A percentile compares a stretch with the other conserved stretches of the same genome.
Evolutionary conservation across 2,329 filamentous ascomycete genomes (phyloP).

Genomic region (Ophiognomonia clavigignenti-juglandacearum): DNA sequence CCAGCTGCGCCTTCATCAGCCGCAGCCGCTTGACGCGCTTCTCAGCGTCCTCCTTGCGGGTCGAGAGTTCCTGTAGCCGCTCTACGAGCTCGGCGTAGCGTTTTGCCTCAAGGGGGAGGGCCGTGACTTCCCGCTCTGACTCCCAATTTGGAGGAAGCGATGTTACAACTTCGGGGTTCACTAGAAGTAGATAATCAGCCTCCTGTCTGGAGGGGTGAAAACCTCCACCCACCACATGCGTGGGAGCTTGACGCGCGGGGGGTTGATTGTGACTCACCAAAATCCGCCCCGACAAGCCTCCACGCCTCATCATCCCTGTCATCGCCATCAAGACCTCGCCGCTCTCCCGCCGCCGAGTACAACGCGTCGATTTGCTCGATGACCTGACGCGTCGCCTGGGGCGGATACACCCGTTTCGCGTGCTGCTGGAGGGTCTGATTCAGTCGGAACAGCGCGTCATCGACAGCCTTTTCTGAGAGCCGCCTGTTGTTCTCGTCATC

Average conservation of each 20-base stretch:
- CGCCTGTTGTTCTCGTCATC: constrained; percentile 19
- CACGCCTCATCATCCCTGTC: constrained; percentile 35
- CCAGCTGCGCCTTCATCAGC: constrained; percentile 45
- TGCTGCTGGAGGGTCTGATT: constrained; percentile 63
- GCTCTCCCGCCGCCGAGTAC: constrained; percentile 48
- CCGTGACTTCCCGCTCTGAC: constrained; percentile 29
- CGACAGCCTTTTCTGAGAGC: constrained; percentile 45
- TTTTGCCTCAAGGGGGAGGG: constrained; percentile 40
- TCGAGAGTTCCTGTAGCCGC: constrained; percentile 45
- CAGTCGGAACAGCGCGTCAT: constrained; percentile 53
- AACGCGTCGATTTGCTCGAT: constrained; percentile 67
- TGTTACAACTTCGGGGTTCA: constrained; percentile 37
- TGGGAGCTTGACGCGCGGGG: too few relatives aligned
- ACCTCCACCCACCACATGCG: background rate
- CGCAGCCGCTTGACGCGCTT: constrained; percentile 39
- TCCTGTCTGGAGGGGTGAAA: background rate
- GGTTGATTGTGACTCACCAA: constrained; percentile 33
- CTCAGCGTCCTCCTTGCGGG: constrained; percentile 32
- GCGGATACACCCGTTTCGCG: constrained; percentile 59
- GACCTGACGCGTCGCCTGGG: constrained; percentile 65
- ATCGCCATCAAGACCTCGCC: constrained; percentile 22
- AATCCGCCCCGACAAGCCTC: constrained; percentile 36
- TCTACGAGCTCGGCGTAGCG: constrained; percentile 47
- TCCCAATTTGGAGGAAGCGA: constrained; percentile 45
- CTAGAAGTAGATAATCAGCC: constrained; percentile 23